These are phyloP conservation scores for Chrysanthemum seticuspe DNA, from an alignment of 129 eudicot genomes.

Conservation along the genomic window DNA sequence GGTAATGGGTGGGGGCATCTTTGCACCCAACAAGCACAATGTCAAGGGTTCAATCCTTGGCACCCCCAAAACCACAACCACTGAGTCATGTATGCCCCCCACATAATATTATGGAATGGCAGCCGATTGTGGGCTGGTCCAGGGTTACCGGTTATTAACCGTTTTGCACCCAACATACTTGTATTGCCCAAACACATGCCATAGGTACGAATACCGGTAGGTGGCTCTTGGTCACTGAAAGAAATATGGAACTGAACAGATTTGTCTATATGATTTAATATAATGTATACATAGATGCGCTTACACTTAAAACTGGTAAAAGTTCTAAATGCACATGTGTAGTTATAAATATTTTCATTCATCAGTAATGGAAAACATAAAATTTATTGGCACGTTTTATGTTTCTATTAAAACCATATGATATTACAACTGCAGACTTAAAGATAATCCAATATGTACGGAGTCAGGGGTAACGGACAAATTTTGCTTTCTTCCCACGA, in stretches of 20 bases:
- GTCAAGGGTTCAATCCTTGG: no score
- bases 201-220: not conserved
- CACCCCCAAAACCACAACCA: no score
- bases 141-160: no score
- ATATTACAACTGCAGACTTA: conserved; percentile 44
- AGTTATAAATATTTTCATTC: not conserved
- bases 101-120: no score
- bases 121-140: no score
- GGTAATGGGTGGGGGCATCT: no score
- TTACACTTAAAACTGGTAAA: no score
- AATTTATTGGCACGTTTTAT: not conserved
- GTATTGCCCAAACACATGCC: not conserved
- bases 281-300: no score
- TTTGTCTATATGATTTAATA: no score
- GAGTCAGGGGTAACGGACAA: conserved; percentile 27
- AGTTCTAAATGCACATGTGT: not conserved
- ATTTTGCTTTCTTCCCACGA: conserved; percentile 40
- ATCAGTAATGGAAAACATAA: not conserved
- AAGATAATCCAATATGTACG: conserved; percentile 47
- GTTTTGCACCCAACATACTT: no score
- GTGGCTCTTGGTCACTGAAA: not conserved
- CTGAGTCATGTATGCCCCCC: no score
- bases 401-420: not conserved
- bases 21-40: no score
- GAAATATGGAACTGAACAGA: not conserved